phyloP scores from a whole-genome alignment of 2,329 filamentous ascomycete genomes.

The Dothistroma pini region DNA sequence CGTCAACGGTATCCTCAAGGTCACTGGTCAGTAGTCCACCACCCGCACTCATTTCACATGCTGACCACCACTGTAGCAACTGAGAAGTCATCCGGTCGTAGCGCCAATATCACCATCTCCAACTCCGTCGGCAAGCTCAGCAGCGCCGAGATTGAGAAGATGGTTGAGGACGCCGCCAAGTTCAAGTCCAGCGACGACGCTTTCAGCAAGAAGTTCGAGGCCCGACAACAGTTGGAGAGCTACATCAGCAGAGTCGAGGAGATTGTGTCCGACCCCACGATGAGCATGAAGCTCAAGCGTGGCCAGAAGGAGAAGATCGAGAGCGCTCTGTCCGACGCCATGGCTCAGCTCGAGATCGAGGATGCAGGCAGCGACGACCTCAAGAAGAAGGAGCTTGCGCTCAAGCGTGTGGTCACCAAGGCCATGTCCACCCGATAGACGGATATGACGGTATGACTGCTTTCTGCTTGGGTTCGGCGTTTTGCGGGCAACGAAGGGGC shows the following conservation, averaged over 20 bases:
- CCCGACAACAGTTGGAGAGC: constrained; percentile 97
- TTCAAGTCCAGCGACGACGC: constrained; percentile 98
- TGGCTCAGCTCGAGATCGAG: constrained; percentile 94
- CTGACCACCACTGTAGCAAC: constrained; percentile 90
- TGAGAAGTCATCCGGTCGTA: constrained; percentile 97
- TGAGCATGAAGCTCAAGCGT: constrained; percentile 97
- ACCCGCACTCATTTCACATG: constrained; percentile 31
- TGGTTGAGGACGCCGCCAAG: constrained; percentile 95
- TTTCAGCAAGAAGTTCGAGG: constrained; percentile 99
- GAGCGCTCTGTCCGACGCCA: constrained; percentile 91
- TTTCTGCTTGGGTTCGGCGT: constrained; percentile 19
- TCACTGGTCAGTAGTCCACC: constrained; percentile 57
- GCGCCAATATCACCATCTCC: constrained; percentile 98
- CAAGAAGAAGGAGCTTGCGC: constrained; percentile 99
- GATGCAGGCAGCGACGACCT: constrained; percentile 89
- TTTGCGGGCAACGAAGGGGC: constrained; percentile 23
- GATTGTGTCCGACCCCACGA: constrained; percentile 92
- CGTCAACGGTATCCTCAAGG: constrained; percentile 96
- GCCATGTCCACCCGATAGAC: constrained; percentile 39
- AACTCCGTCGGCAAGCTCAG: constrained; percentile 99
- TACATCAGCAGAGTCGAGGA: constrained; percentile 99
- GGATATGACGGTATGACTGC: constrained; percentile 6
- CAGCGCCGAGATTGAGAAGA: constrained; percentile 89
- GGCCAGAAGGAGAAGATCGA: constrained; percentile 99
- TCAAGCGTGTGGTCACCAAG: constrained; percentile 98